phyloP scores from a whole-genome alignment of 371 early-diverging fungal genomes.

The Rhizomucor miehei region DNA sequence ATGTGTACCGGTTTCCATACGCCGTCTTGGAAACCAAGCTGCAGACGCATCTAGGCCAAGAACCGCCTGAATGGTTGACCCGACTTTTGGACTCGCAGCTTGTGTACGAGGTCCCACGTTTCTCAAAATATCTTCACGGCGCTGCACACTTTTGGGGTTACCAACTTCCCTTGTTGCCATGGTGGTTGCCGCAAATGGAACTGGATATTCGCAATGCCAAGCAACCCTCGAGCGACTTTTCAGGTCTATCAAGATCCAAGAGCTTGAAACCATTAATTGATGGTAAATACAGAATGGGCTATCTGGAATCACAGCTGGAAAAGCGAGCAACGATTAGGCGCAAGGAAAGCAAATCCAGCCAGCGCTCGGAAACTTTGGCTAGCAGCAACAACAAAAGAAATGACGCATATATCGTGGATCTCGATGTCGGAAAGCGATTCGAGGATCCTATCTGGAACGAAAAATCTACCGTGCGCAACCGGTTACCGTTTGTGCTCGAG shows the following conservation, averaged over 20 bases:
- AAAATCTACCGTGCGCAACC: constrained; percentile 2
- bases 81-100: constrained; percentile 84
- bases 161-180: constrained; percentile 88
- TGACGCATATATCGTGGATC: constrained; percentile 4
- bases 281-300: constrained; percentile 43
- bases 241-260: constrained; percentile 37
- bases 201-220: constrained; percentile 80
- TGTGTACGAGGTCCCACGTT: constrained; percentile 97
- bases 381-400: background rate
- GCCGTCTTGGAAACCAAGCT: constrained; percentile 78
- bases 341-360: constrained; percentile 4
- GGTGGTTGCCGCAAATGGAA: constrained; percentile 93
- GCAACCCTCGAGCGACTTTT: constrained; percentile 23
- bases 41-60: constrained; percentile 84
- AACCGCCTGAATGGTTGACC: constrained; percentile 94
- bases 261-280: constrained; percentile 43
- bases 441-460: constrained; percentile 38
- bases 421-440: constrained; percentile 25
- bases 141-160: constrained; percentile 84
- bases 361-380: background rate
- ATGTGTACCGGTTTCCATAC: constrained; percentile 42
- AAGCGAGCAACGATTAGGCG: constrained; percentile 26
- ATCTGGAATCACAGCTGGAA: constrained; percentile 43
- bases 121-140: constrained; percentile 98
- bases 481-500: background rate